Conservation (phyloP, 2,329 filamentous ascomycete species). For the Chaetomiaceae sp. region DNA sequence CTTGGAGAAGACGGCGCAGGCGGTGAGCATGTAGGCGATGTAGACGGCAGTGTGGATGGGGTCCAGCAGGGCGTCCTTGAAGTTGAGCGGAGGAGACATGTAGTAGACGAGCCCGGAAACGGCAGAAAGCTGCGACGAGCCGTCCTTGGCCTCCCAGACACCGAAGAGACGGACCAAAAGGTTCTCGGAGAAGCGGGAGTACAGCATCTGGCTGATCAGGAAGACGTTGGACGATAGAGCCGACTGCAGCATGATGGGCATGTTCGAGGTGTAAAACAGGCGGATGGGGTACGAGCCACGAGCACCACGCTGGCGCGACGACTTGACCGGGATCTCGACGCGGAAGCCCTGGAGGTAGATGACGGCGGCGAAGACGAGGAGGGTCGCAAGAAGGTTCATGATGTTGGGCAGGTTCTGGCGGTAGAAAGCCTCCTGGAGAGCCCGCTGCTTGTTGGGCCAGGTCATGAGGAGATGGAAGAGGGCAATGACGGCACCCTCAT, state of each 20-base stretch:
- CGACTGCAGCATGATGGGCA: constrained; percentile 99
- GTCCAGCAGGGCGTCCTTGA: constrained; percentile 94
- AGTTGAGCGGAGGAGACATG: constrained; percentile 97
- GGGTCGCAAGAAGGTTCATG: constrained; percentile 94
- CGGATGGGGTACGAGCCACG: constrained; percentile 97
- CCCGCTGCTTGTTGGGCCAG: constrained; percentile 98
- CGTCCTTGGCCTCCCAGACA: constrained; percentile 97
- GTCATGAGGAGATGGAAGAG: constrained; percentile 97
- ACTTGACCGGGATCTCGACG: constrained; percentile 99
- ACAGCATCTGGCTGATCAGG: constrained; percentile 98
- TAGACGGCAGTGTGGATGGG: constrained; percentile 95
- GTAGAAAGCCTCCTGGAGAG: constrained; percentile 98
- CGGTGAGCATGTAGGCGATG: constrained; percentile 95
- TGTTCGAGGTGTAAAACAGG: constrained; percentile 99
- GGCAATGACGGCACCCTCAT: constrained; percentile 96
- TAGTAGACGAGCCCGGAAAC: constrained; percentile 95
- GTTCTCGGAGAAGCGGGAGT: constrained; percentile 98
- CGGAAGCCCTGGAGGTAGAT: constrained; percentile 99
- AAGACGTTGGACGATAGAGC: constrained; percentile 98
- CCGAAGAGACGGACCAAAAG: constrained; percentile 94
- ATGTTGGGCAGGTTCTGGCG: constrained; percentile 98
- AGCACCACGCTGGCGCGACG: constrained; percentile 95
- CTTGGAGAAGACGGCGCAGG: constrained; percentile 95
- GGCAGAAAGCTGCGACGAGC: constrained; percentile 91
- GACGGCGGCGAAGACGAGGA: constrained; percentile 90